phyloP scores from a whole-genome alignment of 257 asterid genomes.

The Eucommia ulmoides region DNA sequence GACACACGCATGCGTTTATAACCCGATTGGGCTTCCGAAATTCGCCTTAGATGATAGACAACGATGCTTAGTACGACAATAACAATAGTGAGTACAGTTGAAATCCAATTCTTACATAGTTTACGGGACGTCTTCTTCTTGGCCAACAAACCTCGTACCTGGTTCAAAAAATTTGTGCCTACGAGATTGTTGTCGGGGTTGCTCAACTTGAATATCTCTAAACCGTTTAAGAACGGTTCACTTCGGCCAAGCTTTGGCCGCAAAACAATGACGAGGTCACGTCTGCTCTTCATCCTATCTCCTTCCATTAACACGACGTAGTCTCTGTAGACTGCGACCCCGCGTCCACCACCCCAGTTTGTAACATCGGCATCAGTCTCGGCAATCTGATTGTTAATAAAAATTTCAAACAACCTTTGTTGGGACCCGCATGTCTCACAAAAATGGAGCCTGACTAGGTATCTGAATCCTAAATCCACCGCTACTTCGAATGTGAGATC shows the following conservation, averaged over 20 bases:
- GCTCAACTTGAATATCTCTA: background rate
- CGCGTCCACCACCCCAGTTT: background rate
- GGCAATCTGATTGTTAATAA: background rate
- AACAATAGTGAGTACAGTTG: too few relatives aligned
- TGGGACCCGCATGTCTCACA: background rate
- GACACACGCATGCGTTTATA: too few relatives aligned
- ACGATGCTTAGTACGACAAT: too few relatives aligned
- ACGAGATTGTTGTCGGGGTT: background rate
- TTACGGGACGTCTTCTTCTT: too few relatives aligned
- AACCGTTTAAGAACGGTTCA: background rate
- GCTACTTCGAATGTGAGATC: background rate
- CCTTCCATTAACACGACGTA: background rate
- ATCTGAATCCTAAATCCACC: background rate
- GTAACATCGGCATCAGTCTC: background rate
- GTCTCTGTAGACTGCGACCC: background rate
- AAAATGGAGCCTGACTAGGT: background rate
- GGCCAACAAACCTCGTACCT: too few relatives aligned
- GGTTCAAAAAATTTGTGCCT: background rate
- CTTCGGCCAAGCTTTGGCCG: too few relatives aligned
- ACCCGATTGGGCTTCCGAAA: too few relatives aligned
- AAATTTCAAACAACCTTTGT: background rate
- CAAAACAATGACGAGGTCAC: background rate
- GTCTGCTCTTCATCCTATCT: background rate
- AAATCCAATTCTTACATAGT: too few relatives aligned
- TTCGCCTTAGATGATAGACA: too few relatives aligned